phyloP scores from a whole-genome alignment of 768 basidiomycete genomes.

The Suillus sp. region DNA sequence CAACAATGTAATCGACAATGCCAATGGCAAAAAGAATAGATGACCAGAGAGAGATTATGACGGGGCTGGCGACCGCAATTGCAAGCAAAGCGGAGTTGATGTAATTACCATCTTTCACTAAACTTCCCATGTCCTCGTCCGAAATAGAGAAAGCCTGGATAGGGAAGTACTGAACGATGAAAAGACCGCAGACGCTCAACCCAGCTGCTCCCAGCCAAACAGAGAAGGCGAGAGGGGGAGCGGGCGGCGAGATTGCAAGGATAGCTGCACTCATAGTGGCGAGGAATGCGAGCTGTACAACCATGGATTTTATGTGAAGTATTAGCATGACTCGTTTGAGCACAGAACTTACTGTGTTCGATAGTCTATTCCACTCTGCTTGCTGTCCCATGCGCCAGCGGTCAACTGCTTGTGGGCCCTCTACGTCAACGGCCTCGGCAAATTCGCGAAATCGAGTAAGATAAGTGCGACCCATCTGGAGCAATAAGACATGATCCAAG shows the following conservation, averaged over 20 bases:
- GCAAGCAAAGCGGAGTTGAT: neutral
- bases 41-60: constrained; percentile 1
- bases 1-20: neutral
- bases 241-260: constrained; percentile 1
- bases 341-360: neutral
- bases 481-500: neutral
- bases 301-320: neutral
- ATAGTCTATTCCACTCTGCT: constrained; percentile 4
- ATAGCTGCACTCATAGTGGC: constrained; percentile 1
- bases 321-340: neutral
- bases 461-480: neutral
- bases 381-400: neutral
- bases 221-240: constrained; percentile 5
- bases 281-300: constrained; percentile 1
- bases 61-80: constrained; percentile 1
- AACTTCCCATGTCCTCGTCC: neutral
- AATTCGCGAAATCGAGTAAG: neutral
- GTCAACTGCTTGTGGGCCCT: neutral
- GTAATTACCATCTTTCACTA: constrained; percentile 1
- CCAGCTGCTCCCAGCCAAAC: neutral
- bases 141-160: constrained; percentile 3
- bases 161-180: neutral
- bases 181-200: constrained; percentile 2
- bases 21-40: neutral
- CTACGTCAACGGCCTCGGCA: neutral